Evolutionary conservation across 306 rosid species (phyloP).

Genomic region (Carpinus viminea): DNA sequence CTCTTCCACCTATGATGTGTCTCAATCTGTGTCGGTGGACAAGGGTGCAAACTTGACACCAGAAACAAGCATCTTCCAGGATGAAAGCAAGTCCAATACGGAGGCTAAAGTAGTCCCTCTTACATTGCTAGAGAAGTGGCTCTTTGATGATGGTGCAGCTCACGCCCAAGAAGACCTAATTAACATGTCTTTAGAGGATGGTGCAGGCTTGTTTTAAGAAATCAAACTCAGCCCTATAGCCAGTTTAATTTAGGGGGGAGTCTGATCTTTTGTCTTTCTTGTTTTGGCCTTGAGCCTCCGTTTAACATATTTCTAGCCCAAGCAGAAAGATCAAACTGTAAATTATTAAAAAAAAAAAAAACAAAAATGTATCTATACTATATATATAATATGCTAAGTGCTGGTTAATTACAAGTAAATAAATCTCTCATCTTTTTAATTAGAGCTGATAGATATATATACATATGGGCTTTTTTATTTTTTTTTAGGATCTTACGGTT

Average conservation of each 20-base stretch:
- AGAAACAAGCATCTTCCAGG: constrained; percentile 36
- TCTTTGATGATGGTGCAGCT: constrained; percentile 62
- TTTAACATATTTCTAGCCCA: not conserved
- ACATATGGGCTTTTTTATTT: too few species aligned
- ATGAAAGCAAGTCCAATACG: constrained; percentile 48
- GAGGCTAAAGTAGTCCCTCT: constrained; percentile 57
- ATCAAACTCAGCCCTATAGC: not conserved
- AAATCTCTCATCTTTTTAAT: not conserved
- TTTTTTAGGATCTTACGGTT: too few species aligned
- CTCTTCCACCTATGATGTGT: constrained; percentile 34
- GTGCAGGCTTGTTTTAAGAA: constrained; percentile 42
- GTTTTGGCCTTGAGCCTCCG: constrained; percentile 2
- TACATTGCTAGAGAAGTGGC: constrained; percentile 79
- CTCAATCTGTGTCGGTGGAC: constrained; percentile 43
- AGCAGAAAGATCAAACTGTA: not conserved
- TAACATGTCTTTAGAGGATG: constrained; percentile 49
- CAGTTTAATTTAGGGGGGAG: not conserved
- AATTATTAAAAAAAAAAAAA: too few species aligned
- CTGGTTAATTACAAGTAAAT: not conserved
- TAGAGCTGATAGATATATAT: too few species aligned
- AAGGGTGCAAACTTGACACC: constrained; percentile 23
- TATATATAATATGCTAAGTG: too few species aligned
- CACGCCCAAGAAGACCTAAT: constrained; percentile 60
- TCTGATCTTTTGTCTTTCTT: not conserved
- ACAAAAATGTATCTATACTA: too few species aligned